phyloP scores from a whole-genome alignment of 345 rosid genomes.

The Boechera retrofracta region DNA sequence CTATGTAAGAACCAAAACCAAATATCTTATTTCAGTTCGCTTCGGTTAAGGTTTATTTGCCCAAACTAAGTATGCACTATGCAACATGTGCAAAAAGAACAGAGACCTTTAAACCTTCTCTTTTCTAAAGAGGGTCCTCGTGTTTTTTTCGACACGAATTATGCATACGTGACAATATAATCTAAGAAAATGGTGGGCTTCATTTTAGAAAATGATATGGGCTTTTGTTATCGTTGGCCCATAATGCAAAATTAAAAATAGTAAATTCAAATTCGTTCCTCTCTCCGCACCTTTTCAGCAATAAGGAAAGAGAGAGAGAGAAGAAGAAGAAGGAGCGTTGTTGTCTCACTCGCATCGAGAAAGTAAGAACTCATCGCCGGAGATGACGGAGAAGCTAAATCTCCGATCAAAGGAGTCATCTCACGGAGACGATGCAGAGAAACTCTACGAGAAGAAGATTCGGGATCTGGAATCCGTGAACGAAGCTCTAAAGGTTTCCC shows the following conservation, averaged over 20 bases:
- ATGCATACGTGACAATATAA: too few relatives aligned
- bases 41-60: too few relatives aligned
- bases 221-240: not conserved
- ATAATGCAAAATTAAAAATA: not conserved
- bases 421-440: constrained; percentile 44
- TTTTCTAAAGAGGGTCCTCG: too few relatives aligned
- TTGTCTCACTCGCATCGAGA: constrained; percentile 5
- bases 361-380: constrained; percentile 23
- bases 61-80: too few relatives aligned
- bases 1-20: too few relatives aligned
- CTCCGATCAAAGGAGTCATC: constrained; percentile 60
- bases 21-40: too few relatives aligned
- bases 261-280: not conserved
- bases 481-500: constrained; percentile 51
- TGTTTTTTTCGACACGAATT: too few relatives aligned
- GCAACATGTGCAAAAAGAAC: too few relatives aligned
- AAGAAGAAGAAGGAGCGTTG: constrained; percentile 5
- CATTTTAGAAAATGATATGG: not conserved
- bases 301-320: constrained; percentile 6
- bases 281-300: not conserved
- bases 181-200: not conserved
- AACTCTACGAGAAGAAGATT: constrained; percentile 55
- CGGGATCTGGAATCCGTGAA: constrained; percentile 69
- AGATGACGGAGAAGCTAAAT: constrained; percentile 62
- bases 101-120: too few relatives aligned